These are phyloP conservation scores for Termitomyces sp. DNA, from an alignment of 1,284 basidiomycete genomes.

Conservation along the genomic window DNA sequence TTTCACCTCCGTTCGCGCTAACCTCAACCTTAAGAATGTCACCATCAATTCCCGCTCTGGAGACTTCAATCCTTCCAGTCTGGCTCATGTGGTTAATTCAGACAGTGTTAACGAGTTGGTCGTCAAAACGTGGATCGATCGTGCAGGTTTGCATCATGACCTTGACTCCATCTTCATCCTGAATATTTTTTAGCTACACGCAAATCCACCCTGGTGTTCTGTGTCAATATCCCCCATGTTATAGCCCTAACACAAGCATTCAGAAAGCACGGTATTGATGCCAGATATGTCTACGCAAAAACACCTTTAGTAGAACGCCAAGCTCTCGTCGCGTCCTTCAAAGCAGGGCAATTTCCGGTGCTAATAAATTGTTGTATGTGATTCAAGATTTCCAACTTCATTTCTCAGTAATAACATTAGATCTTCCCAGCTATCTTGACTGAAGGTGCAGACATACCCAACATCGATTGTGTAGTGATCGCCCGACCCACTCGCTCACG, in stretches of 20 bases:
- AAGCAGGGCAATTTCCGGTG: conserved; percentile 73
- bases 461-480: conserved; percentile 88
- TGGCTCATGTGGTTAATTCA: conserved; percentile 80
- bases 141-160: conserved; percentile 48
- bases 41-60: conserved; percentile 62
- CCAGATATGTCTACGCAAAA: conserved; percentile 73
- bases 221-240: conserved; percentile 85
- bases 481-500: conserved; percentile 84
- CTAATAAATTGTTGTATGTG: conserved; percentile 84
- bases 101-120: conserved; percentile 71
- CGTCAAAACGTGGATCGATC: conserved; percentile 78
- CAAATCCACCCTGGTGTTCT: conserved; percentile 88
- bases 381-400: not conserved
- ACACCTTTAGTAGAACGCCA: conserved; percentile 68
- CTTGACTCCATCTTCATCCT: not conserved
- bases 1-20: conserved; percentile 77
- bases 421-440: conserved; percentile 71
- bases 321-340: conserved; percentile 67
- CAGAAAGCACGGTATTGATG: conserved; percentile 76
- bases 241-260: conserved; percentile 72
- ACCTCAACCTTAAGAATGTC: conserved; percentile 66
- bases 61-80: conserved; percentile 74
- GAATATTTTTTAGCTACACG: conserved; percentile 43
- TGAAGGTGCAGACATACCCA: conserved; percentile 88
- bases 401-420: not conserved